These are phyloP conservation scores for Trametes sp. DNA, from an alignment of 1,284 basidiomycete species.

Conservation along the genomic window DNA sequence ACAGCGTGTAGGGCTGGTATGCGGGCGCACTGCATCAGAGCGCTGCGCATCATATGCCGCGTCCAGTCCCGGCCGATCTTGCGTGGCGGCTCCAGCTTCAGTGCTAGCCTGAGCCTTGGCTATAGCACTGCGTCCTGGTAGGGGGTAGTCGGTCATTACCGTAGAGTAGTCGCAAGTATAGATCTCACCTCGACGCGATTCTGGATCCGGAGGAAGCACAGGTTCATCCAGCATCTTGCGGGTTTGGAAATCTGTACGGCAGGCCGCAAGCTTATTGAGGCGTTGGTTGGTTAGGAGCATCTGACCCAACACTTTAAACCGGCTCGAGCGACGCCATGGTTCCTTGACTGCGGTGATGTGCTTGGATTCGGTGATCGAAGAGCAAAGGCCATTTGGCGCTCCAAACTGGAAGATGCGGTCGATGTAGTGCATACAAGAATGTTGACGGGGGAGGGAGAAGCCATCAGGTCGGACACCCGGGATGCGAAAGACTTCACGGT, in stretches of 20 bases:
- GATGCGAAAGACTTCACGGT: constrained; percentile 25
- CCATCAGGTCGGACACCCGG: constrained; percentile 22
- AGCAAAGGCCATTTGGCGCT: constrained; percentile 26
- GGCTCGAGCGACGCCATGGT: constrained; percentile 32
- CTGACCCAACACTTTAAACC: constrained; percentile 24
- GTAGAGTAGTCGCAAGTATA: too few species aligned
- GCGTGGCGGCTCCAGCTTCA: too few species aligned
- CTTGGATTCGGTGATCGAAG: constrained; percentile 32
- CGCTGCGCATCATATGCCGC: too few species aligned
- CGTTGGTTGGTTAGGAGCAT: constrained; percentile 28
- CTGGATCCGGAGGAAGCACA: too few species aligned
- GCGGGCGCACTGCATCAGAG: too few species aligned
- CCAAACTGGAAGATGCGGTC: constrained; percentile 21
- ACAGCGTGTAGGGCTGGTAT: too few species aligned
- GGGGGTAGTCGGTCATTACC: too few species aligned
- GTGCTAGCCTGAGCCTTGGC: too few species aligned
- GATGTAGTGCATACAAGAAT: constrained; percentile 24
- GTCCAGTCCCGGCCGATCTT: too few species aligned
- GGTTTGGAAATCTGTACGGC: constrained; percentile 17
- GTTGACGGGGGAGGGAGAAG: constrained; percentile 29
- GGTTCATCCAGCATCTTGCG: constrained; percentile 22
- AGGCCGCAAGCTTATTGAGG: constrained; percentile 2
- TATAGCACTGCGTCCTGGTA: too few species aligned
- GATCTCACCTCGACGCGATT: too few species aligned
- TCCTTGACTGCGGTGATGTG: constrained; percentile 35